Base-by-base conservation (phyloP, 1,139 yeast genomes). In the Blastobotrys indianensis region DNA sequence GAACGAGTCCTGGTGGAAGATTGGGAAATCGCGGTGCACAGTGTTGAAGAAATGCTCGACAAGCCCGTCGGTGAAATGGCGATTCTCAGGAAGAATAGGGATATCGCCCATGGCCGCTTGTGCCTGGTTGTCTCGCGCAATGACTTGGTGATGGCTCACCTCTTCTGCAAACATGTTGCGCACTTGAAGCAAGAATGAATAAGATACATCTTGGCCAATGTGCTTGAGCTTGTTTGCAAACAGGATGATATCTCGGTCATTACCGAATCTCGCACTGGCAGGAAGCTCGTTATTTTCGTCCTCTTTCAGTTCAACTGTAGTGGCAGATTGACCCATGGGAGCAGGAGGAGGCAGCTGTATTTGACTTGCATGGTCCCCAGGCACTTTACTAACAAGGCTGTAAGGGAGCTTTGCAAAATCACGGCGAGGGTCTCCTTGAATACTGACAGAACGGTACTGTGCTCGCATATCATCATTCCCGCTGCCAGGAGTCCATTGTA, bases 131-230 rank as follows among this genome's bases (percentile, higher is more conserved):
- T 34, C 44, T 11, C 17, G 12, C 17, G 47, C 50, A 47, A 47
- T 47, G 25, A 20, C 25, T 7, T 20, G 25, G 5, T 32, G 15
- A 32, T 43, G 47, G 11, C 46, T 42, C 28, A 39, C 46, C 13
- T 23, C 39, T 25, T 40, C 40, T n/a, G 42, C 30, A 33, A 47
- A 47, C 32, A 47, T 23, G 6, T 39, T 15, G 11, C 42, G 39
- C 7, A 47, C 45, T 38, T 47, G 47, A 4, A 47, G 45, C 37
- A 47, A 30, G 28, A 47, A 44, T 2, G 50, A 47, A 31, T 42
- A 47, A 10, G 50, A 47, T 10, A 45, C 50, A 20, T 42, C 41
- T 11, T 44, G 25, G 15, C 50, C 50, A 17, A 47, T 39, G 31
- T 47, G 41, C 30, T 40, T 39, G 5, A 43, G 37, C 33, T 44